Base-by-base conservation (phyloP, 2,329 filamentous ascomycete genomes). In the Cladosporium sp. region DNA sequence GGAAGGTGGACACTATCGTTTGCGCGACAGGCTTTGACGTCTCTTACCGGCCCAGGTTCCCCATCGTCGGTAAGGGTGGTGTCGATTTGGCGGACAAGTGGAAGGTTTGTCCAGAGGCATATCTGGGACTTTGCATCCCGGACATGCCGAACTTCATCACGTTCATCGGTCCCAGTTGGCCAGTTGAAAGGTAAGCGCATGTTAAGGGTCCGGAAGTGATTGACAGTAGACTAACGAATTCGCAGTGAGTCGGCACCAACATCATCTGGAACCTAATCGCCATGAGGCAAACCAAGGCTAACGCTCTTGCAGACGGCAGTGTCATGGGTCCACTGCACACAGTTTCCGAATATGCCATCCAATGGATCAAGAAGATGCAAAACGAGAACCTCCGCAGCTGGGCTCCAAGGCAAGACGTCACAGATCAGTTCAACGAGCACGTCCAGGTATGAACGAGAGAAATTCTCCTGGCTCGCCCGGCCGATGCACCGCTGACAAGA, bases 21-120 rank as follows among this genome's bases (percentile, higher is more conserved):
- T 82, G 80, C 66, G 80, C 80, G 0, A 82, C 80, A 0, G 80
- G 80, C 24, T 82, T 82, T 70, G 79, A 82, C 64, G 78, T 81
- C 15, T 78, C 78, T 1, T 82, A 80, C 69, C 70, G 71, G 2
- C 80, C 80, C 0, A 74, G 79, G 10, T 83, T 82, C 71, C 78
- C 80, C 0, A 71, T 83, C 41, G 74, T 82, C 4, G 80, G 80
- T 4, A 75, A 73, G 55, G 74, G 78, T 36, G 79, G 80, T 1
- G 70, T 80, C 0, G 72, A 80, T 59, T 70, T 83, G 49, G 73
- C 74, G 32, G 74, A 80, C 18, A 79, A 78, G 49, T 81, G 79
- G 79, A 77, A 74, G 24, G 75, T 77, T 59, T 73, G 68, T 30
- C 79, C 79, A 0, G 76, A 81, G 65, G 71, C 72, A 2, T 82